Base-by-base conservation (phyloP, 345 rosid species). In the Geranium brycei region DNA sequence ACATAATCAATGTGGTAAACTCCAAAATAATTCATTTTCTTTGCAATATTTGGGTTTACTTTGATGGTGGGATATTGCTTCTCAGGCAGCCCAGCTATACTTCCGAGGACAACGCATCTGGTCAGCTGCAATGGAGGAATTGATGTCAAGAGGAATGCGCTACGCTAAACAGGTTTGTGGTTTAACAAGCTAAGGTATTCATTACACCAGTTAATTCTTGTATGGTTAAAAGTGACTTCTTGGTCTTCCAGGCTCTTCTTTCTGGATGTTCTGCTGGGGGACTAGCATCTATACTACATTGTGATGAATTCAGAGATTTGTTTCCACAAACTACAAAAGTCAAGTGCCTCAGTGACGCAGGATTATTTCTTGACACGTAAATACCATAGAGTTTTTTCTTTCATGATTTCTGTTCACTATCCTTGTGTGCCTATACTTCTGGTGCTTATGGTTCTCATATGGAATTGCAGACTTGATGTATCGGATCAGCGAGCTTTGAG, bases 231-330 rank as follows among this genome's bases (percentile, higher is more conserved):
- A 47, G 16, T 4, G 5, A 17, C 31, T 57, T 15, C n/a, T 17
- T 56, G 2, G 55, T 51, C 30, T 18, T 62, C 40, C 66, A 83
- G 87, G 87, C 81, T 67, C 83, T 83, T 76, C 85, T 83, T n/a
- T 75, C 83, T 17, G 85, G 87, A 61, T 83, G 87, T 72, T 76
- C 81, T 61, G 85, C 87, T 6, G 87, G 87, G 1, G 87, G 80
- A 5, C 59, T 83, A 31, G 85, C 85, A 56, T 62, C 87, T 19
- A 80, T 77, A 56, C 62, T 83, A 59, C 83, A 79, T 53, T 78
- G 87, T 14, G 87, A 83, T 31, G 81, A 77, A 61, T 80, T 80
- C 61, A 70, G 85, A 55, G 65, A 64, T 57, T 71, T 83, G 40
- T 80, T 83, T 58, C 73, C 80, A 4, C 7, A 60, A 56, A 70